Conservation (phyloP, 306 rosid genomes). For the Sicyos baderoa region DNA sequence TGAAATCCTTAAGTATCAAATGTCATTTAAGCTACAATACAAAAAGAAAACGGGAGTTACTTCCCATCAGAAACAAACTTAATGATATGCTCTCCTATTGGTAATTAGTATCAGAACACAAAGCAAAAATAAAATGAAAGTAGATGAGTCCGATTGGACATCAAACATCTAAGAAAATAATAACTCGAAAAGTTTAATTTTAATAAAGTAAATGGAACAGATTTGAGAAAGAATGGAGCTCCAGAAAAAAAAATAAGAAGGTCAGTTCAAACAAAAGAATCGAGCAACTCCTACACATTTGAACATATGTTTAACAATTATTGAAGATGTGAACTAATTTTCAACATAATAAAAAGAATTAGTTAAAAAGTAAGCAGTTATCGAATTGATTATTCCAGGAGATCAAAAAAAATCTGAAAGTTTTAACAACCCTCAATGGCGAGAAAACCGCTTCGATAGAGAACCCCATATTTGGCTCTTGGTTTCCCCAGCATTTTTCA, state of each 20-base stretch:
- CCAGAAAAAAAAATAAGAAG: not conserved
- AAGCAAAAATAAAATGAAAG: not conserved
- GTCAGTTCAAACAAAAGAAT: too few species aligned
- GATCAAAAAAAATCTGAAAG: too few species aligned
- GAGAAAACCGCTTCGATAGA: too few species aligned
- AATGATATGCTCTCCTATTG: not conserved
- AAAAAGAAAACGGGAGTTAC: not conserved
- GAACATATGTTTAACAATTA: too few species aligned
- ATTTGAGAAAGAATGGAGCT: not conserved
- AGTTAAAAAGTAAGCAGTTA: too few species aligned
- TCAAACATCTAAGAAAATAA: not conserved
- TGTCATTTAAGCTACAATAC: constrained; percentile 8
- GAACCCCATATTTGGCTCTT: not conserved
- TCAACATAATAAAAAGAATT: too few species aligned
- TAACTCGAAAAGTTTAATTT: not conserved
- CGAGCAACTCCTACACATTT: too few species aligned
- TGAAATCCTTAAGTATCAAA: not conserved
- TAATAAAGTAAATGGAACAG: not conserved
- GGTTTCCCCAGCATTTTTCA: not conserved
- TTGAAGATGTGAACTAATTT: too few species aligned
- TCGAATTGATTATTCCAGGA: too few species aligned
- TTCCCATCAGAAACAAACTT: constrained; percentile 1
- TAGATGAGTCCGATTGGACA: not conserved
- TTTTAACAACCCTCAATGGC: too few species aligned
- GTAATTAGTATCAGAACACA: not conserved